These are phyloP conservation scores for Isatis lusitanica DNA, from an alignment of 441 rosid species.

Conservation along the genomic window DNA sequence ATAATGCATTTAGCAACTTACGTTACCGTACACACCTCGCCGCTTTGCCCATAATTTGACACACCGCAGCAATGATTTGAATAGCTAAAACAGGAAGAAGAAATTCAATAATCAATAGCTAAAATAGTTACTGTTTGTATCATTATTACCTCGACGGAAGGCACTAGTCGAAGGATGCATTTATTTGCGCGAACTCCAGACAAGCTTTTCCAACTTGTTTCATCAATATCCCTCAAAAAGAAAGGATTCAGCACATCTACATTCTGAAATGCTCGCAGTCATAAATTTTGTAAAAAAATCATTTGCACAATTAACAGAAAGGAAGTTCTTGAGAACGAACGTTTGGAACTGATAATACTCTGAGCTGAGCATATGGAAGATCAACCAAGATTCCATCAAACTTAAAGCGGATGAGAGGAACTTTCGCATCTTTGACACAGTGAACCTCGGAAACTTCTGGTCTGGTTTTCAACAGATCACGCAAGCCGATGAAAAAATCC, in stretches of 20 bases:
- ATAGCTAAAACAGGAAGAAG: constrained; percentile 41
- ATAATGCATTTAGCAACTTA: constrained; percentile 35
- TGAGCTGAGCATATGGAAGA: constrained; percentile 58
- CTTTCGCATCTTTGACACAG: constrained; percentile 58
- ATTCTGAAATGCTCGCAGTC: constrained; percentile 37
- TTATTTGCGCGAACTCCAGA: constrained; percentile 57
- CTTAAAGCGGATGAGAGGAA: constrained; percentile 57
- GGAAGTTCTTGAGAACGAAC: constrained; percentile 30
- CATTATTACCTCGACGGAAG: constrained; percentile 46
- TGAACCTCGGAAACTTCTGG: constrained; percentile 47
- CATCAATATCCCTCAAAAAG: constrained; percentile 49
- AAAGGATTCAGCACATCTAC: constrained; percentile 52
- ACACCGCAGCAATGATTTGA: constrained; percentile 52
- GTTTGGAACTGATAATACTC: constrained; percentile 42
- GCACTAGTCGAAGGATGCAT: constrained; percentile 51
- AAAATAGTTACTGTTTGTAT: background rate
- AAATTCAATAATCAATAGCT: background rate
- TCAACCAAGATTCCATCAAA: constrained; percentile 63
- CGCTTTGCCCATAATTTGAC: constrained; percentile 61
- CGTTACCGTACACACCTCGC: constrained; percentile 64
- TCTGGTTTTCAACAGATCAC: constrained; percentile 52
- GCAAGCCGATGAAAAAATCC: constrained; percentile 58
- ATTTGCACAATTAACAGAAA: background rate
- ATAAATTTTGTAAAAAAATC: background rate
- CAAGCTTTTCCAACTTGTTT: constrained; percentile 58